phyloP scores from a whole-genome alignment of 441 rosid genomes.

The Macaranga tanarius region DNA sequence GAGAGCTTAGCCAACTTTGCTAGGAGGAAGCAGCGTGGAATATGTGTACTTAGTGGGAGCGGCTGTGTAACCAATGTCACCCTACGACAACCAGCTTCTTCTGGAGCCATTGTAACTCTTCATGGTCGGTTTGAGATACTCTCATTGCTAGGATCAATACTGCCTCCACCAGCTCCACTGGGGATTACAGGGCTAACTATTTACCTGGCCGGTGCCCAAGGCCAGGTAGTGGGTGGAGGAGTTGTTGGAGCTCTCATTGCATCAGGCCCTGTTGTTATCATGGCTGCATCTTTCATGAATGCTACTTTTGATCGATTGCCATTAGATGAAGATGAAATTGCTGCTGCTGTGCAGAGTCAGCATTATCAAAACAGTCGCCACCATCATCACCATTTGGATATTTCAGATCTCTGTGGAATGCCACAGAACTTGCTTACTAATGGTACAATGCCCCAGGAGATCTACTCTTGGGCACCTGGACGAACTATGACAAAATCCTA shows the following conservation, averaged over 20 bases:
- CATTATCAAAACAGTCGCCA: constrained; percentile 66
- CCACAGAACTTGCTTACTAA: constrained; percentile 73
- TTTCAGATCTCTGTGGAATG: constrained; percentile 58
- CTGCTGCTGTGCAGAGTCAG: constrained; percentile 55
- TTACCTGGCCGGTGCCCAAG: constrained; percentile 82
- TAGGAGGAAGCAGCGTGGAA: constrained; percentile 78
- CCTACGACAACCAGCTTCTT: constrained; percentile 74
- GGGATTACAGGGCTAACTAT: constrained; percentile 85
- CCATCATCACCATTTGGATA: constrained; percentile 61
- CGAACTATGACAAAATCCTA: constrained; percentile 59
- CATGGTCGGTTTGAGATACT: constrained; percentile 91
- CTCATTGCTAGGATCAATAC: constrained; percentile 76
- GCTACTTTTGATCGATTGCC: constrained; percentile 90
- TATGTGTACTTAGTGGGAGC: constrained; percentile 73
- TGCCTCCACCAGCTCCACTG: constrained; percentile 94
- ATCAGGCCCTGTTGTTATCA: constrained; percentile 83
- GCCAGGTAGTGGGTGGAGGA: constrained; percentile 89
- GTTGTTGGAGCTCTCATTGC: constrained; percentile 83
- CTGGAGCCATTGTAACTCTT: constrained; percentile 74
- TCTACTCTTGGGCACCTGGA: constrained; percentile 61
- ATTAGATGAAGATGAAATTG: constrained; percentile 72
- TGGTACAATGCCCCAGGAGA: constrained; percentile 57
- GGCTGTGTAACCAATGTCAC: constrained; percentile 90
- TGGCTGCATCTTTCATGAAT: constrained; percentile 85
- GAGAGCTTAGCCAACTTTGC: constrained; percentile 78